These are phyloP conservation scores for Suillus bovinus DNA, from an alignment of 768 basidiomycete genomes.

Conservation along the genomic window DNA sequence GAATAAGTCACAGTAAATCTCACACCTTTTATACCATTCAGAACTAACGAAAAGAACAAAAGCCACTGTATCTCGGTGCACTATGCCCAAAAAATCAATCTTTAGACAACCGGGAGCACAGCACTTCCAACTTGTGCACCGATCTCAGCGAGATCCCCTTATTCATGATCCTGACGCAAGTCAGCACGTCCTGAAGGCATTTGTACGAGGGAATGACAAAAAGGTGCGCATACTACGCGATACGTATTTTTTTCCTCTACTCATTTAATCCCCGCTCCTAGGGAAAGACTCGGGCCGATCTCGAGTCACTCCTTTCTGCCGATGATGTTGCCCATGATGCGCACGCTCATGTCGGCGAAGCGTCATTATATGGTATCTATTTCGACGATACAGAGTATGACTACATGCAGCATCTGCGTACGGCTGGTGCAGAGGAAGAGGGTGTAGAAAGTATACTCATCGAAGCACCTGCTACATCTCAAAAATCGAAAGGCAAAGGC, in stretches of 20 bases:
- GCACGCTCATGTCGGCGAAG: conserved; percentile 76
- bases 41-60: conserved; percentile 9
- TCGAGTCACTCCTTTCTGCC: conserved; percentile 58
- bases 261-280: conserved; percentile 25
- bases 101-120: conserved; percentile 88
- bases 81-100: conserved; percentile 80
- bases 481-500: conserved; percentile 38
- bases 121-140: conserved; percentile 96
- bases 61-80: conserved; percentile 8
- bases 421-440: conserved; percentile 74
- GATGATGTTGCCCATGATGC: conserved; percentile 49
- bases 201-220: conserved; percentile 70
- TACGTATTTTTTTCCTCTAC: conserved; percentile 25
- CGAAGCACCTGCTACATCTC: conserved; percentile 60
- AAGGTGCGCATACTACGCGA: conserved; percentile 46
- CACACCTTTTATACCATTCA: conserved; percentile 1
- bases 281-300: conserved; percentile 83
- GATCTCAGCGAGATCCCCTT: conserved; percentile 93
- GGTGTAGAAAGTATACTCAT: conserved; percentile 81
- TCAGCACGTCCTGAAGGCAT: conserved; percentile 83
- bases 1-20: conserved; percentile 8
- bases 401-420: conserved; percentile 95
- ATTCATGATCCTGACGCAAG: conserved; percentile 92
- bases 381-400: conserved; percentile 97
- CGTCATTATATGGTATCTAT: conserved; percentile 85